Percentiles rank a stretch among this genome's conserved stretches.
Evolutionary conservation across 2,329 filamentous ascomycete genomes (phyloP).

Genomic region (Sphaceloma murrayae): DNA sequence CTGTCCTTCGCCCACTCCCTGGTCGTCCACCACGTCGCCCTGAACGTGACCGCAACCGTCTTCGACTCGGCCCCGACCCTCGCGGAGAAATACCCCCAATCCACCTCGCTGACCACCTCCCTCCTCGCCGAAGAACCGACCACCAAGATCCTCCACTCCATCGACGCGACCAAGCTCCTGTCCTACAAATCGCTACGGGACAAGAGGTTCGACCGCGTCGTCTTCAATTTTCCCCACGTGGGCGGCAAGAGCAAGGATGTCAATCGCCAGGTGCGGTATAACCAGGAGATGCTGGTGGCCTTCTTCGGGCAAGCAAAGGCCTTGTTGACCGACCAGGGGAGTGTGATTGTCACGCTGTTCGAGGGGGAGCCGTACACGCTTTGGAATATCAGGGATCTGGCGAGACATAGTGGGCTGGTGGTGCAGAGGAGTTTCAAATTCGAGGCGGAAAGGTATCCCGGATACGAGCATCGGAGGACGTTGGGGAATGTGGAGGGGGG

Average conservation of each 20-base stretch:
- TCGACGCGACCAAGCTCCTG: slow-evolving; percentile 58
- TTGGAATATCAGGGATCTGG: slow-evolving; percentile 89
- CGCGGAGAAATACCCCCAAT: slow-evolving; percentile 58
- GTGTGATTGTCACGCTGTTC: slow-evolving; percentile 76
- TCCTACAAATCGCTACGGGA: slow-evolving; percentile 37
- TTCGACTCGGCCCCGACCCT: slow-evolving; percentile 54
- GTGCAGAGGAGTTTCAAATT: slow-evolving; percentile 64
- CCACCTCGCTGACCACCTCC: slow-evolving; percentile 47
- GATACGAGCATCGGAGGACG: slow-evolving; percentile 65
- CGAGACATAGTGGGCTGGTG: slow-evolving; percentile 61
- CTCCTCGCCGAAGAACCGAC: slow-evolving; percentile 39
- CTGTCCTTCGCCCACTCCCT: slow-evolving; percentile 66
- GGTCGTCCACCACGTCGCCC: slow-evolving; percentile 55
- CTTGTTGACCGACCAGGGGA: slow-evolving; percentile 47
- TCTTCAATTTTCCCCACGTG: slow-evolving; percentile 97
- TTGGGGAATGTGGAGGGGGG: slow-evolving; percentile 47
- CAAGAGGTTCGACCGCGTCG: slow-evolving; percentile 59
- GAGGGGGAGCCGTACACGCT: slow-evolving; percentile 90
- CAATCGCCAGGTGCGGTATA: slow-evolving; percentile 85
- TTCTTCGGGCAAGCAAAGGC: slow-evolving; percentile 52
- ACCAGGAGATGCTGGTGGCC: slow-evolving; percentile 66
- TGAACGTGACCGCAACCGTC: slow-evolving; percentile 59
- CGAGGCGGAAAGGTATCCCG: slow-evolving; percentile 56
- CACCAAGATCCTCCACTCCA: slow-evolving; percentile 44
- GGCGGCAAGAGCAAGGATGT: slow-evolving; percentile 87